Evolutionary conservation across 768 basidiomycete genomes (phyloP).

Genomic region (Collybia sp.): DNA sequence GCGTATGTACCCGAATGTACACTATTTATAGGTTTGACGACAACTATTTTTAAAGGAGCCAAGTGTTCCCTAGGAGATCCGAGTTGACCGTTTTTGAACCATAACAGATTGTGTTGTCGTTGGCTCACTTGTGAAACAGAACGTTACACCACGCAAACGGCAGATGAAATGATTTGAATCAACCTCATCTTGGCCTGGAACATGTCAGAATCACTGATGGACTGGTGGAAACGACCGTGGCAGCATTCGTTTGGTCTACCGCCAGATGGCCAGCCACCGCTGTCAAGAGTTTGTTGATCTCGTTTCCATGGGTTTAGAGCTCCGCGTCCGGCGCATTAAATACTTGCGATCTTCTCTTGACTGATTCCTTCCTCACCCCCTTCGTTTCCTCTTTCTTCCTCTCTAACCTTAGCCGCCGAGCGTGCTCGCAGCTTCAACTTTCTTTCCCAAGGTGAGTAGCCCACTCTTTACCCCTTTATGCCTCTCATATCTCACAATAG

Average conservation of each 20-base stretch:
- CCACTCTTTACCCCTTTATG: neutral
- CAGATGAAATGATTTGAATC: too few relatives aligned
- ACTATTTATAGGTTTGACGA: neutral
- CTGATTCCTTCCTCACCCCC: slow-evolving; percentile 10
- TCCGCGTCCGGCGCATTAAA: slow-evolving; percentile 11
- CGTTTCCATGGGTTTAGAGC: slow-evolving; percentile 31
- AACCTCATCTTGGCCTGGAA: too few relatives aligned
- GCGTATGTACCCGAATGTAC: neutral
- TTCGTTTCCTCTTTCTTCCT: slow-evolving; percentile 15
- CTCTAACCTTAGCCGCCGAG: slow-evolving; percentile 56
- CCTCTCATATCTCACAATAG: neutral
- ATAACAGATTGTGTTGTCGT: too few relatives aligned
- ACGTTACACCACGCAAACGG: too few relatives aligned
- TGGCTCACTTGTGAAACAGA: too few relatives aligned
- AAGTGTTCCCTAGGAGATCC: too few relatives aligned
- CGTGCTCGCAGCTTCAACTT: slow-evolving; percentile 54
- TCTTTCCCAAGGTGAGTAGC: slow-evolving; percentile 48
- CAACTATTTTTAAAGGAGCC: too few relatives aligned
- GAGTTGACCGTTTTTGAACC: too few relatives aligned
- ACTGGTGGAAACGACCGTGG: neutral
- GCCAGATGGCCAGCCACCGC: too few relatives aligned
- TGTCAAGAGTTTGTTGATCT: neutral
- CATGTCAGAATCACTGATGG: too few relatives aligned
- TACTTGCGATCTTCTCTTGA: slow-evolving; percentile 16
- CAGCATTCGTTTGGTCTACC: neutral